These are phyloP conservation scores for Apiosordaria backusii DNA, from an alignment of 495 filamentous ascomycete species.

Conservation along the genomic window DNA sequence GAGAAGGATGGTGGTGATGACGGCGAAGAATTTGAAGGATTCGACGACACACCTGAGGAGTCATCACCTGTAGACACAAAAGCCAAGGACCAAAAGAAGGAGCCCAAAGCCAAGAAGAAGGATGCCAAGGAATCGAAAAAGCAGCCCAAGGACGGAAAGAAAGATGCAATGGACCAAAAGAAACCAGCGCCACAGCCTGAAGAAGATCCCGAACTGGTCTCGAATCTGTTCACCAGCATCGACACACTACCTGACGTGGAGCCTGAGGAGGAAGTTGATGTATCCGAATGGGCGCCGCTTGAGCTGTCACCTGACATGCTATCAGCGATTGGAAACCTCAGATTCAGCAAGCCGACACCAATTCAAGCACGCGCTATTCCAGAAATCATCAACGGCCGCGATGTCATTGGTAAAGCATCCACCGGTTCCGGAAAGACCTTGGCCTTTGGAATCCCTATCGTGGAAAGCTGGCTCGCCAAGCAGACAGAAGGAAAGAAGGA, in stretches of 20 bases:
- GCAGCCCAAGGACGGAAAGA: conserved; percentile 18
- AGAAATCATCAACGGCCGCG: conserved; percentile 66
- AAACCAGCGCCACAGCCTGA: conserved; percentile 35
- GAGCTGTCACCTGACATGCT: conserved; percentile 66
- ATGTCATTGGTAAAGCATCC: conserved; percentile 76
- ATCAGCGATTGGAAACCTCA: conserved; percentile 69
- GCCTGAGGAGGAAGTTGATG: conserved; percentile 48
- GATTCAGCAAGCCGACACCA: conserved; percentile 72
- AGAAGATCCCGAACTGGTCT: conserved; percentile 39
- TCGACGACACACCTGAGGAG: conserved; percentile 41
- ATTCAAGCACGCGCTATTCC: conserved; percentile 79
- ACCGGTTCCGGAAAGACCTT: conserved; percentile 85
- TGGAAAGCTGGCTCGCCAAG: conserved; percentile 59
- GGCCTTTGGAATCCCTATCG: conserved; percentile 75
- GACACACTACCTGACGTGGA: conserved; percentile 37
- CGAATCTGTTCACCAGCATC: conserved; percentile 40
- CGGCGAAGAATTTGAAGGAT: conserved; percentile 53
- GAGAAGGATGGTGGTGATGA: conserved; percentile 18
- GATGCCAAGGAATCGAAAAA: conserved; percentile 13
- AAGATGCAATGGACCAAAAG: conserved; percentile 26
- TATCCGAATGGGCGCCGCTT: conserved; percentile 74
- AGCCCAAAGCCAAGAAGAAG: conserved; percentile 14
- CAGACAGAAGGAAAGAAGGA: conserved; percentile 34
- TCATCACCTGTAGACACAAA: conserved; percentile 7
- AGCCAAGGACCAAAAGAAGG: conserved; percentile 9